Evolutionary conservation across 495 filamentous ascomycete genomes (phyloP), one percentile per base, ranked within the genome.

Genomic region (Durotheca rogersii): DNA sequence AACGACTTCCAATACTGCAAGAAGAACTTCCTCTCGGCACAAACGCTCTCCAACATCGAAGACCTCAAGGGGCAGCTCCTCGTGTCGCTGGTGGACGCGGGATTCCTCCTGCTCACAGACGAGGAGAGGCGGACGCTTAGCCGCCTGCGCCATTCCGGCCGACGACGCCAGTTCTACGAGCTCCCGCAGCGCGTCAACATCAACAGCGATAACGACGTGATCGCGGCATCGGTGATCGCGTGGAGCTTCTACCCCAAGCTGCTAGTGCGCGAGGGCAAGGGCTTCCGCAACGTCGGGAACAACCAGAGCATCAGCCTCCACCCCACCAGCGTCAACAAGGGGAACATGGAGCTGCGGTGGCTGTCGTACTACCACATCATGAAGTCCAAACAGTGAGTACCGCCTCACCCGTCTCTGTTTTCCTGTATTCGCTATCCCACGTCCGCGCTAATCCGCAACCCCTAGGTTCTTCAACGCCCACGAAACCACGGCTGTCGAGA

Each of bases 241-340:
- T 92, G 86, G 80, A 88, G 87, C 39, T 96, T 98, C 73, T 96
- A 98, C 58, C 93, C 93, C 2, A 96, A 96, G 58, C 81, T 98
- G 1, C 73, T 96, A 6, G 80, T 83, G 6, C 83, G 84, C 41
- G 90, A 97, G 34, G 89, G 88, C 29, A 94, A 90, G 68, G 89
- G 89, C 12, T 89, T 91, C 79, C 81, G 89, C 33, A 96, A 96
- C 48, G 80, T 95, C 16, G 78, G 85, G 15, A 96, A 95, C 65
- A 95, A 91, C 68, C 91, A 96, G 61, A 76, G 77, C 32, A 89
- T 96, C 47, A 86, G 80, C 41, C 64, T 97, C 6, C 88, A 93
- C 61, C 88, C 89, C 0, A 86, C 81, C 10, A 93, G 89, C 0
- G 87, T 97, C 38, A 96, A 94, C 65, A 88, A 90, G 64, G 79